Base-by-base conservation (phyloP, 2,329 filamentous ascomycete genomes). In the Eurotiales sp. region DNA sequence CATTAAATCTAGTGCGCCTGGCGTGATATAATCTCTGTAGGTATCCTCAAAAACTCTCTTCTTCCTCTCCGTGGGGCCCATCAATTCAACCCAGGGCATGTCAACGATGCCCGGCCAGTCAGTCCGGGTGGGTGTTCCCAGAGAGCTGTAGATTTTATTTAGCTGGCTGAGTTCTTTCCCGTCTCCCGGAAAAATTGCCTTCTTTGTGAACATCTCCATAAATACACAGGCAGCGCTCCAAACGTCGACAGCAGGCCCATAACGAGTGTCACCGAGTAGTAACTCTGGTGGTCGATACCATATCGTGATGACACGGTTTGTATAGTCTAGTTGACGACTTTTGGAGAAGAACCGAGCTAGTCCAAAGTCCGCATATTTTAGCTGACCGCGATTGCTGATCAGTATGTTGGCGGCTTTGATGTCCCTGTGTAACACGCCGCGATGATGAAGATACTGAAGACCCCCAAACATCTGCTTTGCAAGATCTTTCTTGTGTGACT, bases 371-470 rank as follows among this genome's bases (percentile, higher is more conserved):
- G 93, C 93, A 55, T 96, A 81, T 69, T 97, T 99, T 51, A 99
- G 75, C 52, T 90, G 81, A 4, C 93, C 93, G 8, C 87, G 85
- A 59, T 85, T 95, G 71, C 90, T 95, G 53, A 99, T 88, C 19
- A 99, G 78, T 53, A 97, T 97, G 63, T 99, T 99, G 52, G 93
- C 93, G 1, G 93, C 93, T 71, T 99, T 99, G 73, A 99, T 97
- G 64, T 99, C 93, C 55, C 93, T 87, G 70, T 99, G 93, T 3
- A 99, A 77, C 11, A 99, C 92, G n/a, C 93, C 90, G 30, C 90
- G 82, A 42, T 86, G 85, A 67, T 99, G 93, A 1, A 99, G 82
- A 64, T 97, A 99, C 64, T 95, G 89, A 4, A 99, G 78, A 0
- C 90, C 92, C 65, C 95, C 87, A 61, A 99, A 97, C 57, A 99